Evolutionary conservation across 1,284 basidiomycete species (phyloP), one percentile per base, ranked within the genome.

Genomic region (Thelephora terrestris): DNA sequence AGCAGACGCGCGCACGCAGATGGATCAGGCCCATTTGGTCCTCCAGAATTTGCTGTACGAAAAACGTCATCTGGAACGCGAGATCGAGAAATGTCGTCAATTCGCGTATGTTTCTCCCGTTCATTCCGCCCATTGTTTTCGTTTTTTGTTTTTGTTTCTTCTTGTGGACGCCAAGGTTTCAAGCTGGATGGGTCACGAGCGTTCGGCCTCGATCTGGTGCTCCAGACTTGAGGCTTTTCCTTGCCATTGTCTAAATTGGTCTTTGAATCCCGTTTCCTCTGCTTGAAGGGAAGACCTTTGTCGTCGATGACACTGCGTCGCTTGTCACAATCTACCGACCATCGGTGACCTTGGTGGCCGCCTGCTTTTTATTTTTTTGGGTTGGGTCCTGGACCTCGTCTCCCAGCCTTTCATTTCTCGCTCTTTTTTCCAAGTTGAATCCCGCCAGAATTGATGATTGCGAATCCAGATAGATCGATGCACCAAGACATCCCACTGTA

Each of bases 81-180:
- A 90, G 66, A 90, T 90, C 27, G 86, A 89, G 58, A 90, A 90
- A 63, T 90, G 86, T 64, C 76, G 83, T 47, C 85, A 89, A 58
- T 90, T 90, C 61, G 85, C 83, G 86, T 90, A 61, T 60, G 84
- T 70, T 34, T 18, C 2, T 9, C n/a, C 18, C 23, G 10, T 40
- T 40, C 21, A 9, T 23, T 20, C 4, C 39, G 39, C 21, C 21
- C 5, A 16, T 18, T 58, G 4, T 1, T 48, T n/a, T n/a, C n/a
- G n/a, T n/a, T 50, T 42, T 43, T 51, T 36, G 27, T 43, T 21
- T 7, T n/a, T 12, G 20, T 45, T 23, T 24, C n/a, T n/a, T 37
- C 35, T 12, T 32, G 6, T 32, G 7, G 29, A 32, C 5, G 25
- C n/a, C n/a, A n/a, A n/a, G n/a, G n/a, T n/a, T n/a, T n/a, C n/a